Percentiles rank a stretch among this genome's conserved stretches.
phyloP scores from a whole-genome alignment of 2,329 filamentous ascomycete species.

The Pseudocercospora fijiensis region DNA sequence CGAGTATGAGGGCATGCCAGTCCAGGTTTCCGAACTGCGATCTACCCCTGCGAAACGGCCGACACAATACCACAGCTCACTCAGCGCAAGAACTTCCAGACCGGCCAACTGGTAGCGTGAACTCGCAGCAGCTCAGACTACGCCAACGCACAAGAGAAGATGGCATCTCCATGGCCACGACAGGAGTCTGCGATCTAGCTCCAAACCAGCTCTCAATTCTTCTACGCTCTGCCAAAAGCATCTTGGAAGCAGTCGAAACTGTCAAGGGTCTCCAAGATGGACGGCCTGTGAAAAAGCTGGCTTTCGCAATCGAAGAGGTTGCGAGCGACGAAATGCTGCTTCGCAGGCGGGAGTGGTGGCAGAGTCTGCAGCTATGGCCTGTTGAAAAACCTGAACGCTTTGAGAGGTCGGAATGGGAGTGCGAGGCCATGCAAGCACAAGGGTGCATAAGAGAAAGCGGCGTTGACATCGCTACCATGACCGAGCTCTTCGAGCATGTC shows the following conservation, averaged over 20 bases:
- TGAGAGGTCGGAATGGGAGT: neutral
- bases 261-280: neutral
- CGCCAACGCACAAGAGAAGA: neutral
- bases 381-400: neutral
- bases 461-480: neutral
- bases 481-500: neutral
- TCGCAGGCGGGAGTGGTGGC: neutral
- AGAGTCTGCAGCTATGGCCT: neutral
- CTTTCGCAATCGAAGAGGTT: neutral
- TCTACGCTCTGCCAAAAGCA: neutral
- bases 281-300: neutral
- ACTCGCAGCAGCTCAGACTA: neutral
- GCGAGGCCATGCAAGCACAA: neutral
- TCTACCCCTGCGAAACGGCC: neutral
- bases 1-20: neutral
- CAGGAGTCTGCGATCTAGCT: neutral
- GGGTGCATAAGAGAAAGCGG: neutral
- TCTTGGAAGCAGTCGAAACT: neutral
- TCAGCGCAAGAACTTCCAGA: neutral
- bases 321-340: neutral
- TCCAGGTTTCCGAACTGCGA: neutral
- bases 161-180: neutral
- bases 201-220: neutral
- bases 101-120: neutral
- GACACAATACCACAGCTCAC: neutral